Evolutionary conservation across 306 rosid species (phyloP).

Genomic region (Pueraria montana): DNA sequence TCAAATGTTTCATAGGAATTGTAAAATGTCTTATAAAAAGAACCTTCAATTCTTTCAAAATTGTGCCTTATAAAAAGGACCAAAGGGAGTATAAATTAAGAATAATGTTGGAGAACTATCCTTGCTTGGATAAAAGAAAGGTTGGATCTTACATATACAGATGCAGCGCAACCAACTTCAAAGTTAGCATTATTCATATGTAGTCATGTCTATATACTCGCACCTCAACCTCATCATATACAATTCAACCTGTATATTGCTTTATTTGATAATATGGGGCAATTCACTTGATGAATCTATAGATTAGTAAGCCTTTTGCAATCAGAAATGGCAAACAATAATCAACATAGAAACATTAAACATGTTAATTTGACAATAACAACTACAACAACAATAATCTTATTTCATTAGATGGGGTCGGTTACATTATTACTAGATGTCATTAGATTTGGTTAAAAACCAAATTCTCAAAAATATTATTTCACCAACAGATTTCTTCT

Average conservation of each 20-base stretch:
- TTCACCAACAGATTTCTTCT: neutral
- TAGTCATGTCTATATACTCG: too few relatives aligned
- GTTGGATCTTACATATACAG: too few relatives aligned
- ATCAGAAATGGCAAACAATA: neutral
- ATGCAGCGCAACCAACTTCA: neutral
- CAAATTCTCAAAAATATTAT: neutral
- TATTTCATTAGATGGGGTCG: neutral
- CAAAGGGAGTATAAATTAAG: too few relatives aligned
- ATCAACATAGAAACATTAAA: neutral
- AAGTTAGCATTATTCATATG: neutral
- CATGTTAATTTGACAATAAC: neutral
- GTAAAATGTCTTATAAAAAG: too few relatives aligned
- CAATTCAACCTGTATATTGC: neutral
- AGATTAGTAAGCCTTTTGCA: neutral
- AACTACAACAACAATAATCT: neutral
- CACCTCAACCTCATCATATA: too few relatives aligned
- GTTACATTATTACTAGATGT: neutral
- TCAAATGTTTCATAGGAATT: too few relatives aligned
- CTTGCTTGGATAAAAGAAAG: too few relatives aligned
- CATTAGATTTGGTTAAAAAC: neutral
- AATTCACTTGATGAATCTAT: neutral
- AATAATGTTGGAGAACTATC: too few relatives aligned
- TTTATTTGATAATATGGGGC: neutral
- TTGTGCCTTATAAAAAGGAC: too few relatives aligned
- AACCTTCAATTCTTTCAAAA: too few relatives aligned